Evolutionary conservation across 495 filamentous ascomycete genomes (phyloP), one percentile per base, ranked within the genome.

Genomic region (Aspergillus sparsus): DNA sequence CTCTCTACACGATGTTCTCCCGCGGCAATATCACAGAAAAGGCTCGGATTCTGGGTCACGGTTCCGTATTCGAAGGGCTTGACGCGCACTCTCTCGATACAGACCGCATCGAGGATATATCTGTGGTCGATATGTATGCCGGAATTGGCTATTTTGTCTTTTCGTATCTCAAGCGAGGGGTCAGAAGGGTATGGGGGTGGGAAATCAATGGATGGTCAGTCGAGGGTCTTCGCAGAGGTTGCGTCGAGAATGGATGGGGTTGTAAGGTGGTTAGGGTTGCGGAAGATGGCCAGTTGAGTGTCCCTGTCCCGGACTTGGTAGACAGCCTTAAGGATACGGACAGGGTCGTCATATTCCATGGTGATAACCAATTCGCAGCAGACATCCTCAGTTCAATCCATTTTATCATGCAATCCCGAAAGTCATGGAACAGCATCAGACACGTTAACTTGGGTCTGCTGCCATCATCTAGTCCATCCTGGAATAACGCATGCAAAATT

Each of bases 71-170:
- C 60, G 66, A 66, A 12, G 73, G 69, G 21, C 53, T 76, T 32
- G 68, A 69, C 67, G 67, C 57, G 53, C 15, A 35, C 11, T 70
- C 60, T 7, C 66, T 76, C 6, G 58, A 61, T 4, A 71, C 55
- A 6, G 69, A 68, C 58, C 34, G 10, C 1, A 59, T 74, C 8
- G 45, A 37, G 2, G 77, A 77, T 27, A 73, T 72, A 15, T 79
- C 76, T 52, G 90, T 89, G 0, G 84, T 94, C 0, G 93, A 97
- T 70, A 73, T 97, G 64, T 97, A 93, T 77, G 89, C 89, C 3
- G 93, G 93, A 0, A 95, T 97, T 60, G 93, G 93, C 2, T 97
- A 97, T 70, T 97, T 97, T 71, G 82, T 88, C 13, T 93, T 96
- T 62, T 86, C 83, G 36, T 96, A 94, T 67, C 77, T 86, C 16